These are phyloP conservation scores for Melanomma pulvis-pyrius DNA, from an alignment of 495 filamentous ascomycete genomes.

Conservation along the genomic window DNA sequence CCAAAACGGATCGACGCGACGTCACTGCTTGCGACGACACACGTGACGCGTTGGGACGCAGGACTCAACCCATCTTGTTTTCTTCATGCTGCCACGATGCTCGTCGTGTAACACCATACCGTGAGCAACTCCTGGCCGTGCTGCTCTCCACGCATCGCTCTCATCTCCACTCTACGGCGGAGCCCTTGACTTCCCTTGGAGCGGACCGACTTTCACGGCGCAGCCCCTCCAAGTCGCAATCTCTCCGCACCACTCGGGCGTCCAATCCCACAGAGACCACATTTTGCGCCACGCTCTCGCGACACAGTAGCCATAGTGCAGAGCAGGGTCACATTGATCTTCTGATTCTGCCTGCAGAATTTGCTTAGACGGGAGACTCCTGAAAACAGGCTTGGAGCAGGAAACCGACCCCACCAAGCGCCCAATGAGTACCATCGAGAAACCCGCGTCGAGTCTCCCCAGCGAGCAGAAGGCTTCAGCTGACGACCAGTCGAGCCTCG, in stretches of 20 bases:
- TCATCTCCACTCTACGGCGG: background rate
- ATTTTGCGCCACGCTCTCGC: background rate
- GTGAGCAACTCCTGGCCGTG: background rate
- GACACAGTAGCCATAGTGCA: background rate
- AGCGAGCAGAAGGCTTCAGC: conserved; percentile 14
- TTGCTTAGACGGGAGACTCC: background rate
- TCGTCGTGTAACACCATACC: background rate
- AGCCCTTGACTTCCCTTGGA: background rate
- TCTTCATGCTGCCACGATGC: background rate
- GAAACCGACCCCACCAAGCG: background rate
- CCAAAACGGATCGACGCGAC: background rate
- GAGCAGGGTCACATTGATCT: background rate
- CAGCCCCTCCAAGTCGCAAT: background rate
- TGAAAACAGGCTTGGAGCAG: background rate
- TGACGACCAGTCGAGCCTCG: conserved; percentile 28
- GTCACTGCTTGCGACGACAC: background rate
- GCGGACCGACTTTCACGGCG: background rate
- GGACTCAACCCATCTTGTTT: background rate
- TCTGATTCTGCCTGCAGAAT: background rate
- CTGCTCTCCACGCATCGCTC: background rate
- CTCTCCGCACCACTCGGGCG: background rate
- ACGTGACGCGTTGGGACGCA: background rate
- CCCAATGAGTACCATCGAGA: conserved; percentile 34
- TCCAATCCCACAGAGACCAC: conserved; percentile 4
- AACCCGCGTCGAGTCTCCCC: conserved; percentile 18